Percentiles rank a stretch among this genome's conserved stretches.
These are phyloP conservation scores for Wallemia mellicola DNA, from an alignment of 1,284 basidiomycete genomes.

Conservation along the genomic window DNA sequence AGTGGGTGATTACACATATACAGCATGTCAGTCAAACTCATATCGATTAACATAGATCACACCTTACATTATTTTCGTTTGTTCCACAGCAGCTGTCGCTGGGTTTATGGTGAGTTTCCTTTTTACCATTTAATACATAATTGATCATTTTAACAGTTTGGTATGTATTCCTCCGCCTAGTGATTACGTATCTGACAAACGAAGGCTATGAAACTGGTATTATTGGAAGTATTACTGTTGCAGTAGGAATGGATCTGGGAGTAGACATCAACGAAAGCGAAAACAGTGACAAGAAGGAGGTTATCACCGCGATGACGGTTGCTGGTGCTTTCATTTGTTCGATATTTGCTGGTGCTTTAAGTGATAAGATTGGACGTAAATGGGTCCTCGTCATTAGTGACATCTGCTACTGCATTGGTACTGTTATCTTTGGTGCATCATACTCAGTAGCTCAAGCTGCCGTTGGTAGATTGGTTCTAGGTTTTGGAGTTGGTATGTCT, in stretches of 20 bases:
- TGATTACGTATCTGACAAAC: neutral
- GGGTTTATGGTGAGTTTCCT: neutral
- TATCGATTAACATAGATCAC: neutral
- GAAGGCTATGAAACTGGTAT: neutral
- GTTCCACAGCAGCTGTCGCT: neutral
- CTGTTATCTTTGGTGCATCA: conserved; percentile 15
- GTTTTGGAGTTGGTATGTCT: conserved; percentile 15
- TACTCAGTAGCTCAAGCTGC: conserved; percentile 14
- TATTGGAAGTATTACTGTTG: neutral
- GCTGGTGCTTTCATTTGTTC: conserved; percentile 11
- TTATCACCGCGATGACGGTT: conserved; percentile 70
- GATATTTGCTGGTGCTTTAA: conserved; percentile 12
- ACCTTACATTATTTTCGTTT: neutral
- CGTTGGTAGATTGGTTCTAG: conserved; percentile 17
- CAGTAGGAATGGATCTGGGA: neutral
- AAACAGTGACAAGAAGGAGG: conserved; percentile 24
- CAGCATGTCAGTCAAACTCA: neutral
- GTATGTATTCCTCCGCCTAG: neutral
- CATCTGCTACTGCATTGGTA: conserved; percentile 13
- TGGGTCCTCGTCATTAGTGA: conserved; percentile 11
- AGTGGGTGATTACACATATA: neutral
- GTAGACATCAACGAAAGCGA: no score
- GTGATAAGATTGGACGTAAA: conserved; percentile 16
- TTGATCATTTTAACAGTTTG: neutral
- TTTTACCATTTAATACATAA: neutral